Percentiles rank a stretch among this genome's conserved stretches.
These are phyloP conservation scores for Globisporangium abappressorium DNA, from an alignment of 352 stramenopile species.

Conservation along the genomic window DNA sequence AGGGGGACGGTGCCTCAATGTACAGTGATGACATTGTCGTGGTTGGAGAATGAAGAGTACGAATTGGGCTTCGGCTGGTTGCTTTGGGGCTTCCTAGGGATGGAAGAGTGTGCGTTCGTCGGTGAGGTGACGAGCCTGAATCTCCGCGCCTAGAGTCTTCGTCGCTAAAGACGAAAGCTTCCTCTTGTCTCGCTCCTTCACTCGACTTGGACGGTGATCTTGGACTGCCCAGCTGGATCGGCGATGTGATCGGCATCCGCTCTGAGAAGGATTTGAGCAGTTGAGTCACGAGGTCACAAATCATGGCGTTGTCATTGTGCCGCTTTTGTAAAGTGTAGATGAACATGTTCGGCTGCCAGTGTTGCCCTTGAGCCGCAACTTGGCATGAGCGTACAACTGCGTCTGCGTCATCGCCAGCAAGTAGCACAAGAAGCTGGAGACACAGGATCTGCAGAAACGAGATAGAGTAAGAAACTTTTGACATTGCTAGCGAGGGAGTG, in stretches of 20 bases:
- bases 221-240: constrained; percentile 38
- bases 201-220: background rate
- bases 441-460: constrained; percentile 38
- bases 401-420: constrained; percentile 48
- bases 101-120: constrained; percentile 30
- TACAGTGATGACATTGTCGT: constrained; percentile 65
- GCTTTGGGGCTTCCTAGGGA: constrained; percentile 20
- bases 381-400: constrained; percentile 53
- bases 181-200: background rate
- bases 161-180: constrained; percentile 11
- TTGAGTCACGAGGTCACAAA: constrained; percentile 38
- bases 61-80: constrained; percentile 18
- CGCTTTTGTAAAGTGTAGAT: constrained; percentile 74
- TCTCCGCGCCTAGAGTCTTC: background rate
- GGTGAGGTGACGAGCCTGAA: constrained; percentile 4
- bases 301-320: constrained; percentile 42
- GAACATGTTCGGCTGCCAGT: constrained; percentile 81
- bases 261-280: constrained; percentile 43
- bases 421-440: constrained; percentile 50
- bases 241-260: constrained; percentile 56
- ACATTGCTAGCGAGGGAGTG: background rate
- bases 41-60: constrained; percentile 40
- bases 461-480: constrained; percentile 2
- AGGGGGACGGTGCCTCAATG: constrained; percentile 46
- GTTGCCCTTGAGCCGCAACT: constrained; percentile 59